These are phyloP conservation scores for Euphorbia peplus DNA, from an alignment of 345 rosid species.

Conservation along the genomic window DNA sequence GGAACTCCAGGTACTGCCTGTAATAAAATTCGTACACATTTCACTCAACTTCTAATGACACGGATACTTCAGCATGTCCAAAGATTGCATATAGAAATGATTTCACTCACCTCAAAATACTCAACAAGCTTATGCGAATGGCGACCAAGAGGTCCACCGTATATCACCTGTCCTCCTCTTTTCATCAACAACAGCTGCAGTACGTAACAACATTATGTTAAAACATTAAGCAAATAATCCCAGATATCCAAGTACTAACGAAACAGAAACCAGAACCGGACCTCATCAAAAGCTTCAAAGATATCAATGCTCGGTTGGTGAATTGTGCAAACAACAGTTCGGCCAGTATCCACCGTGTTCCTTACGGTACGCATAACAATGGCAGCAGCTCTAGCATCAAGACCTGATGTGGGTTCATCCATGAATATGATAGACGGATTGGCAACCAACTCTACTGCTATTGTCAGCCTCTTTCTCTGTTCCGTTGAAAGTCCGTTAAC, in stretches of 20 bases:
- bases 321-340: conserved; percentile 86
- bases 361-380: conserved; percentile 80
- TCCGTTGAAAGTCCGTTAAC: conserved; percentile 68
- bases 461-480: conserved; percentile 67
- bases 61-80: neutral
- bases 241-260: no score
- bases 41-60: neutral
- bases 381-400: conserved; percentile 88
- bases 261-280: conserved; percentile 11
- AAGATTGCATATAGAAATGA: neutral
- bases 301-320: conserved; percentile 91
- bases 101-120: conserved; percentile 18
- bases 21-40: neutral
- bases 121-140: conserved; percentile 14
- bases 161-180: conserved; percentile 22
- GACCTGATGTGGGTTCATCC: conserved; percentile 86
- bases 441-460: conserved; percentile 76
- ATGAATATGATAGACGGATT: conserved; percentile 77
- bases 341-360: conserved; percentile 77
- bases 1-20: conserved; percentile 21
- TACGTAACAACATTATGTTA: neutral
- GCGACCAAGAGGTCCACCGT: conserved; percentile 13
- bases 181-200: conserved; percentile 22
- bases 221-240: neutral
- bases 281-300: conserved; percentile 85